Percentiles rank a stretch among this genome's conserved stretches.
phyloP scores from a whole-genome alignment of 2,329 filamentous ascomycete species.

The Pestalotiopsis sp. region DNA sequence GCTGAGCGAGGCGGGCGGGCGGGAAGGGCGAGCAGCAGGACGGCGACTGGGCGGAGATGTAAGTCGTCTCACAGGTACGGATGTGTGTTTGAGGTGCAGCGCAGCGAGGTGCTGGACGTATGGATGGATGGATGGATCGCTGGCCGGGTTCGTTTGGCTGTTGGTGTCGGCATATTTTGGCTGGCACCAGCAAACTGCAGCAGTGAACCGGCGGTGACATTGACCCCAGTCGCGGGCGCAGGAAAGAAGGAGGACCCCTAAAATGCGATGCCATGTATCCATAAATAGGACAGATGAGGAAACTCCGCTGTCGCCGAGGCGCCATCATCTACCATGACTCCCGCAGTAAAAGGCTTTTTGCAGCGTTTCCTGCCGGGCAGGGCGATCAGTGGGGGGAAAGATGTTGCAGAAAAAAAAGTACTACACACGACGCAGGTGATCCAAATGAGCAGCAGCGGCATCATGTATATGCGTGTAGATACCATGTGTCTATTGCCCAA shows the following conservation, averaged over 20 bases:
- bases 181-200: neutral
- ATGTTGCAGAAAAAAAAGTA: neutral
- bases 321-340: neutral
- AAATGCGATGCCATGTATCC: neutral
- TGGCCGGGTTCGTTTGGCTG: no score
- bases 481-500: neutral
- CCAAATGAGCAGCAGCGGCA: neutral
- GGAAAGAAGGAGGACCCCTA: neutral
- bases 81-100: neutral
- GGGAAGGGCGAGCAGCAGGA: neutral
- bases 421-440: neutral
- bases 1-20: neutral
- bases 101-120: neutral
- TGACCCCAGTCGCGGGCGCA: neutral
- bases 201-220: neutral
- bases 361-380: neutral
- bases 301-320: neutral
- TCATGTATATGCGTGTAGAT: neutral
- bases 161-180: neutral
- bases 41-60: neutral
- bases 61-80: neutral
- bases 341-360: neutral
- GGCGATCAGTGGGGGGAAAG: neutral
- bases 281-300: neutral
- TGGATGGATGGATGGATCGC: neutral